Evolutionary conservation across 2,329 filamentous ascomycete species (phyloP), one percentile per base, ranked within the genome.

Genomic region (Epichloe festucae): DNA sequence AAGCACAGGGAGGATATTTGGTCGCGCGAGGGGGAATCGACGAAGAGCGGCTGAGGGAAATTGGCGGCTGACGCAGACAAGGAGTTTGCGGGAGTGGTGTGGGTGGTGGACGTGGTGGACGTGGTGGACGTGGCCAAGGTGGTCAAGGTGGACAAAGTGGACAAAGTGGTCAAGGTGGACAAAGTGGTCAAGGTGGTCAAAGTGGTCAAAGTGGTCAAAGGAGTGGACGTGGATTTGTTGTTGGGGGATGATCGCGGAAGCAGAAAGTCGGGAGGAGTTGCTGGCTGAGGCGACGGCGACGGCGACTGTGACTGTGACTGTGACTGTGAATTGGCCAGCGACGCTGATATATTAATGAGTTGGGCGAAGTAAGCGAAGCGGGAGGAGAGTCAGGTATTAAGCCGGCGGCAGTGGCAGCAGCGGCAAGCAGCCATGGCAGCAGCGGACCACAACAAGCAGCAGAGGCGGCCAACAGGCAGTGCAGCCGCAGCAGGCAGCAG

Each of bases 221-320:
- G 47, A 49, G 57, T 46, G 46, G 48, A 35, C 27, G 54, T 46
- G 52, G 49, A 42, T 19, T 54, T 27, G 23, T 27, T 1, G 23
- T 27, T 55, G 46, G 55, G 42, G 23, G 40, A 46, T 55, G 40
- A 46, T 55, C 40, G 49, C 31, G 53, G 50, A 56, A 62, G 52
- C 58, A 58, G 57, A 50, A 54, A 49, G 41, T 63, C 58, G 47
- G 57, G 59, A 36, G 60, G 60, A 47, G 66, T 52, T 49, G 39
- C 58, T 50, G 66, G 63, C 56, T 67, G 65, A 57, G 65, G 65
- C 59, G 66, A 67, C 53, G 65, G 62, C 59, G 66, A 67, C 53
- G 65, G 62, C 54, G 63, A 65, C 48, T 35, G 39, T 15, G 47
- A 42, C 38, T 34, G 55, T 55, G 53, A 53, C 40, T 34, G 55